Evolutionary conservation across 257 asterid genomes (phyloP), one percentile per base, ranked within the genome.

Genomic region (Salvia splendens): DNA sequence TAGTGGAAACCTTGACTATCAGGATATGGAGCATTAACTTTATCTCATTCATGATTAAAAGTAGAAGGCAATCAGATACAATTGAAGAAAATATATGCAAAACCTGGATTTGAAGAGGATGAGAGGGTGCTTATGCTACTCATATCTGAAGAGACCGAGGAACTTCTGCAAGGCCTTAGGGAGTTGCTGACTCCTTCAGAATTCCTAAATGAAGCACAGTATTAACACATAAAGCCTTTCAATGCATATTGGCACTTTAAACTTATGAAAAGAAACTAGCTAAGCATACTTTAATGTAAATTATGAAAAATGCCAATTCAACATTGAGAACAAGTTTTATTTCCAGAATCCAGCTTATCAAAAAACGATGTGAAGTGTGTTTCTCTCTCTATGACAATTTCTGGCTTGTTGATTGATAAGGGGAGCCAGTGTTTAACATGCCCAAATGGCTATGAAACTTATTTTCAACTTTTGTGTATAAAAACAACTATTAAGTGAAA

Each of bases 121-220:
- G 88, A 81, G 59, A 69, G 72, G 54, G 81, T 76, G 79, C 87
- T 83, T 75, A 84, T 82, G 84, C 90, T 81, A 78, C 96, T 90
- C 79, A 86, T 84, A 71, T 90, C 99, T 53, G 99, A 89, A 65
- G 95, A 84, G 73, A 84, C 85, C 8, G 97, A 92, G 64, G 86
- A 75, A 28, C 73, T 89, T 85, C 96, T 87, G 46, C 84, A 80
- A 75, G 78, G 96, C 87, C 79, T 87, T 51, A 46, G 62, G 69
- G 86, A 72, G 70, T 69, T 78, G 77, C 72, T 72, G 64, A 48
- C 81, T 51, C 79, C 91, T 72, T 89, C 96, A 61, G 77, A 48
- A 69, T 72, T 73, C 87, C 97, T 88, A 33, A 28, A 66, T 65
- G 51, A 59, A 58, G 28, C 65, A 75, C 36, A 43, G 63, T 12